Percentiles rank a stretch among this genome's conserved stretches.
phyloP scores from a whole-genome alignment of 2,329 filamentous ascomycete genomes.

The Domatiomyces globalis region DNA sequence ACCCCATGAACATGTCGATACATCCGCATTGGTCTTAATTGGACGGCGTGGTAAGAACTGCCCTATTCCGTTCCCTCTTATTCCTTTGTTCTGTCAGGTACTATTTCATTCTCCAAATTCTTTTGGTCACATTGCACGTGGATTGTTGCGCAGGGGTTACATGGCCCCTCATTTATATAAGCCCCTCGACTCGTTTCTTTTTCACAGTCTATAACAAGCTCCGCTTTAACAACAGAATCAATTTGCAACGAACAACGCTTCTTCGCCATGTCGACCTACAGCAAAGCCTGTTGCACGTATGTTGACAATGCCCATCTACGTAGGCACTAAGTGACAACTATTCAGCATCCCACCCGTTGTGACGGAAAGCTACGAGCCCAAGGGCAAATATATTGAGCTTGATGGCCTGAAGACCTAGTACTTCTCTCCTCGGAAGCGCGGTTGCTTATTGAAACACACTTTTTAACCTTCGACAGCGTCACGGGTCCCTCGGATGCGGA shows the following conservation, averaged over 20 bases:
- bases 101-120: too few species aligned
- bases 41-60: too few species aligned
- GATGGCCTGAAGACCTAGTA: slow-evolving; percentile 49
- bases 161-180: not conserved
- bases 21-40: too few species aligned
- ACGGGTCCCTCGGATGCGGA: slow-evolving; percentile 44
- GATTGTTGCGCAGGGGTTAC: too few species aligned
- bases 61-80: too few species aligned
- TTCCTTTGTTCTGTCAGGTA: too few species aligned
- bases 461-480: slow-evolving; percentile 28
- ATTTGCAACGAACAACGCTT: not conserved
- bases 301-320: slow-evolving; percentile 8
- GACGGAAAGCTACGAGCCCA: slow-evolving; percentile 37
- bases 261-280: slow-evolving; percentile 22
- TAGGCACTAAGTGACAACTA: not conserved
- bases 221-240: too few species aligned
- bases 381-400: slow-evolving; percentile 45
- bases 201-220: not conserved
- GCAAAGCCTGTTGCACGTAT: slow-evolving; percentile 33
- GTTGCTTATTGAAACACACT: slow-evolving; percentile 2
- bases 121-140: too few species aligned
- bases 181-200: not conserved
- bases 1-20: too few species aligned
- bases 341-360: slow-evolving; percentile 29
- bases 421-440: slow-evolving; percentile 8